A percentile compares a stretch with the other conserved stretches of the same genome.
Conservation (phyloP, 2,329 filamentous ascomycete species). For the Nemania sp. region DNA sequence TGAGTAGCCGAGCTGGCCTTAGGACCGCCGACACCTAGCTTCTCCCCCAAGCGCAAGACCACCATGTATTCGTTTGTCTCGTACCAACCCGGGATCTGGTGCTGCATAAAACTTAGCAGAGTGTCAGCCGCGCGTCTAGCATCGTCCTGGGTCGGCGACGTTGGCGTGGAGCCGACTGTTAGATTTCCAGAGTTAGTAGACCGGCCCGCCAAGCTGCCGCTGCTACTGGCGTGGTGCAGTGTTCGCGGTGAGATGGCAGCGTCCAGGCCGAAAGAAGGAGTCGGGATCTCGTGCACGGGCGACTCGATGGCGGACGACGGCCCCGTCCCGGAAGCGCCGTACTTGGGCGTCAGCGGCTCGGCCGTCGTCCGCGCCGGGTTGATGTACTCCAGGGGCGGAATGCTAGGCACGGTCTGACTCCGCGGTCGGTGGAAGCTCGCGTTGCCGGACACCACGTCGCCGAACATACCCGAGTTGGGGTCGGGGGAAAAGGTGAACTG, state of each 20-base stretch:
- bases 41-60: constrained; percentile 86
- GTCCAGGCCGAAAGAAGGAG: constrained; percentile 59
- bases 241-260: constrained; percentile 59
- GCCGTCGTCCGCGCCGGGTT: constrained; percentile 56
- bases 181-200: constrained; percentile 53
- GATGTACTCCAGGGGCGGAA: constrained; percentile 70
- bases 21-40: constrained; percentile 70
- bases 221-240: constrained; percentile 66
- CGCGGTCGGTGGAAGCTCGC: constrained; percentile 78
- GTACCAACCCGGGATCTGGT: constrained; percentile 72
- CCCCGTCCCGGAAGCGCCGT: constrained; percentile 60
- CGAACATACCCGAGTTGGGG: constrained; percentile 74
- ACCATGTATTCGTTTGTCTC: constrained; percentile 82
- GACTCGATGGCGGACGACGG: constrained; percentile 66
- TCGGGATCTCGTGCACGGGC: constrained; percentile 60
- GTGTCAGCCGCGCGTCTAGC: constrained; percentile 84
- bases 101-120: constrained; percentile 83
- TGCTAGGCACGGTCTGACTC: constrained; percentile 86
- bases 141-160: constrained; percentile 84
- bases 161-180: constrained; percentile 67
- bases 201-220: constrained; percentile 59
- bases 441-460: constrained; percentile 55
- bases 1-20: constrained; percentile 49
- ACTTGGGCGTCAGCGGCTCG: constrained; percentile 64
- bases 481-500: constrained; percentile 83